phyloP scores from a whole-genome alignment of 306 rosid genomes.

The Carpinus fangiana region DNA sequence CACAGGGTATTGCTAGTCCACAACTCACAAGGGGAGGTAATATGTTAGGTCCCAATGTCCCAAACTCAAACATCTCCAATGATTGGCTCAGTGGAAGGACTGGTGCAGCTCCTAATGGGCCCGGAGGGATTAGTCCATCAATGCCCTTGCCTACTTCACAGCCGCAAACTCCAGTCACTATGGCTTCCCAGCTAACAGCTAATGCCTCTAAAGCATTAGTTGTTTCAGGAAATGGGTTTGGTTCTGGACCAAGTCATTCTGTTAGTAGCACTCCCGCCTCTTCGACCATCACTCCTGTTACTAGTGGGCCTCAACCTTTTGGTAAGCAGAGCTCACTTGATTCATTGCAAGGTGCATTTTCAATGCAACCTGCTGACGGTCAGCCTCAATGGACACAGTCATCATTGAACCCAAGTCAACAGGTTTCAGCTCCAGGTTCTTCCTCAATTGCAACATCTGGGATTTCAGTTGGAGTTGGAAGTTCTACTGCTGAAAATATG shows the following conservation, averaged over 20 bases:
- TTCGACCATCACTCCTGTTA: conserved; percentile 52
- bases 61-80: conserved; percentile 50
- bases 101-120: conserved; percentile 48
- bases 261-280: conserved; percentile 45
- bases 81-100: conserved; percentile 71
- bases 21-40: conserved; percentile 43
- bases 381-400: conserved; percentile 59
- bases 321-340: conserved; percentile 57
- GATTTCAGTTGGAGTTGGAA: conserved; percentile 55
- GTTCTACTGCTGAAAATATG: conserved; percentile 49
- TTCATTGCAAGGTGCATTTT: conserved; percentile 61
- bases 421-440: conserved; percentile 55
- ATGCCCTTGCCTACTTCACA: conserved; percentile 39
- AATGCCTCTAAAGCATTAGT: conserved; percentile 43
- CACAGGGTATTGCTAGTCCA: conserved; percentile 46
- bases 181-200: conserved; percentile 51
- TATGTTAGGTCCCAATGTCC: conserved; percentile 44
- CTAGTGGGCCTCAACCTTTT: conserved; percentile 56
- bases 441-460: conserved; percentile 57
- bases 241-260: conserved; percentile 52
- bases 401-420: conserved; percentile 50
- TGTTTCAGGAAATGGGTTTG: conserved; percentile 78
- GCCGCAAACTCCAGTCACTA: conserved; percentile 43
- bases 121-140: conserved; percentile 60
- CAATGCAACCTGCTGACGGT: conserved; percentile 50